Percentiles rank a stretch among this genome's conserved stretches.
These are phyloP conservation scores for Plantago elongata DNA, from an alignment of 257 asterid genomes.

Conservation along the genomic window DNA sequence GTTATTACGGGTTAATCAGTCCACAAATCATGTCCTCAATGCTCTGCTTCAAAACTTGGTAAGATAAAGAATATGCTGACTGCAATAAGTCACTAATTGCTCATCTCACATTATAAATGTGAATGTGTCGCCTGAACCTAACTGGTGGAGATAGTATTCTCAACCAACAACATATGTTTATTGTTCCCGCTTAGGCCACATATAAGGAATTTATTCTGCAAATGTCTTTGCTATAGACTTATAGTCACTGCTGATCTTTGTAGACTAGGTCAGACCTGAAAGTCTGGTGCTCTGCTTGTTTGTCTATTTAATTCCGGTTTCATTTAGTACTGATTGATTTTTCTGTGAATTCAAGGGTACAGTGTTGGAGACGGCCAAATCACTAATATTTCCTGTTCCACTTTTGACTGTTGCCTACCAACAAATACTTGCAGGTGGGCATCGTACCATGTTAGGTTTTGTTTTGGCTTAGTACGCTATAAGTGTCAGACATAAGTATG, in stretches of 20 bases:
- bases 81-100: constrained; percentile 7
- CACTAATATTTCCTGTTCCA: constrained; percentile 66
- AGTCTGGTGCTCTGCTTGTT: constrained; percentile 6
- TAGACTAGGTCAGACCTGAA: neutral
- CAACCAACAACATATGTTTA: too few relatives aligned
- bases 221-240: neutral
- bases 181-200: too few relatives aligned
- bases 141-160: too few relatives aligned
- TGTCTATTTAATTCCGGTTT: constrained; percentile 5
- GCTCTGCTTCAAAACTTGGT: constrained; percentile 64
- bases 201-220: neutral
- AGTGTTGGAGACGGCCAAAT: constrained; percentile 68
- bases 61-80: constrained; percentile 25
- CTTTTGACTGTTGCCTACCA: constrained; percentile 82
- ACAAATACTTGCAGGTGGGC: constrained; percentile 86
- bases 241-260: neutral
- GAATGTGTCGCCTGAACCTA: constrained; percentile 1
- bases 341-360: constrained; percentile 46
- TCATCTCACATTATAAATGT: constrained; percentile 5
- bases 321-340: constrained; percentile 16
- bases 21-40: constrained; percentile 48
- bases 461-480: constrained; percentile 1
- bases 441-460: constrained; percentile 6
- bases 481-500: neutral
- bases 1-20: constrained; percentile 48